Percentiles rank a stretch among this genome's conserved stretches.
Conservation (phyloP, 2,329 filamentous ascomycete genomes). For the Aspergillus unguis region DNA sequence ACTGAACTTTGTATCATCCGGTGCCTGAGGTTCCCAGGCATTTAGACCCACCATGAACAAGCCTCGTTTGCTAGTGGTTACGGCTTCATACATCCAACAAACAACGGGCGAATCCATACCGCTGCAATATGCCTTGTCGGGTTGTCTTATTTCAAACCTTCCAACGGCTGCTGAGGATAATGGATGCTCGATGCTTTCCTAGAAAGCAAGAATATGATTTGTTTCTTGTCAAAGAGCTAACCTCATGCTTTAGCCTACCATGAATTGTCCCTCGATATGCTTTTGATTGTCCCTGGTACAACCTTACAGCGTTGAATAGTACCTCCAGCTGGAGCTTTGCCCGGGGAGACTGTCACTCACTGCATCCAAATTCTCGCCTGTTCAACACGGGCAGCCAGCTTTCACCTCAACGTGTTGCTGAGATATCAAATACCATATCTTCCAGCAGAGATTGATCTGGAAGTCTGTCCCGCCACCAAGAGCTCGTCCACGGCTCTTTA, state of each 20-base stretch:
- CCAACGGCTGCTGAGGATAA: not conserved
- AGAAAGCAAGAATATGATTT: not conserved
- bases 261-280: not conserved
- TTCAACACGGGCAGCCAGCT: too few relatives aligned
- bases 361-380: too few relatives aligned
- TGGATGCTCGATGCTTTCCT: not conserved
- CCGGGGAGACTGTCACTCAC: too few relatives aligned
- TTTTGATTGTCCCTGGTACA: too few relatives aligned
- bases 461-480: too few relatives aligned
- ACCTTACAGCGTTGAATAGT: too few relatives aligned
- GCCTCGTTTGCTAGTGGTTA: conserved; percentile 4
- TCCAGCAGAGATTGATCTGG: too few relatives aligned
- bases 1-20: not conserved
- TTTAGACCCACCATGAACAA: conserved; percentile 2
- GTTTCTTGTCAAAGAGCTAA: not conserved
- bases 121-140: conserved; percentile 9
- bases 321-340: too few relatives aligned
- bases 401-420: too few relatives aligned
- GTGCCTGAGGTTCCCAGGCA: conserved; percentile 4
- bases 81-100: conserved; percentile 7
- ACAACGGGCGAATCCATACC: not conserved
- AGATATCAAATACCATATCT: too few relatives aligned
- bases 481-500: not conserved
- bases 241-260: not conserved
- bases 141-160: conserved; percentile 1